A percentile compares a stretch with the other conserved stretches of the same genome.
Evolutionary conservation across 1,284 basidiomycete genomes (phyloP).

Genomic region (Ustilago curta): DNA sequence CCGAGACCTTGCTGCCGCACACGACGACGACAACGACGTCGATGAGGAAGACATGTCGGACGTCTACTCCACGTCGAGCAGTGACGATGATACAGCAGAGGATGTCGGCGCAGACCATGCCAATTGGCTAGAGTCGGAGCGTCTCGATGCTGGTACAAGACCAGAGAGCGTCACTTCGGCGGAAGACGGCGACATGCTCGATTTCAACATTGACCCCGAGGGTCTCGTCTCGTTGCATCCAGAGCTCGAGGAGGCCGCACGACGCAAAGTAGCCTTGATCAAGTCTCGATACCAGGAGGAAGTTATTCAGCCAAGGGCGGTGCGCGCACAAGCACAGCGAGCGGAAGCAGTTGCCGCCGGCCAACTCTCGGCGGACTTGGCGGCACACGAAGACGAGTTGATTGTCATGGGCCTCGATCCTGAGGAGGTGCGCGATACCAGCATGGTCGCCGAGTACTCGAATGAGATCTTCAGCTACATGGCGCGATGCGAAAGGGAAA

Average conservation of each 20-base stretch:
- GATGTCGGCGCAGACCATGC: conserved; percentile 24
- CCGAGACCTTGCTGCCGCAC: conserved; percentile 17
- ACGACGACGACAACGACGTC: conserved; percentile 20
- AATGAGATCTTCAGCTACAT: conserved; percentile 98
- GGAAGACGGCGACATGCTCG: conserved; percentile 49
- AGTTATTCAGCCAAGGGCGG: conserved; percentile 57
- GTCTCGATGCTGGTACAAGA: conserved; percentile 27
- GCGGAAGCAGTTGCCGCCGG: conserved; percentile 55
- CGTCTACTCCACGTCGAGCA: conserved; percentile 44
- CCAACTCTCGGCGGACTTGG: conserved; percentile 56
- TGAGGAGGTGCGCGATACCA: conserved; percentile 85
- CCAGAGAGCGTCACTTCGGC: conserved; percentile 57
- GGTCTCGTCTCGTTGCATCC: conserved; percentile 63
- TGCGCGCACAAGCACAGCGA: conserved; percentile 55
- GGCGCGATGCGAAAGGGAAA: conserved; percentile 77
- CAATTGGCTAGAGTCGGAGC: conserved; percentile 44
- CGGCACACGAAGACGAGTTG: conserved; percentile 66
- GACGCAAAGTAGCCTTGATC: conserved; percentile 59
- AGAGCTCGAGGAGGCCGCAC: conserved; percentile 61
- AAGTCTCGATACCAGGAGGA: conserved; percentile 56
- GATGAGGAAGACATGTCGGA: conserved; percentile 49
- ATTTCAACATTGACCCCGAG: conserved; percentile 65
- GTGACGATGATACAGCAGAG: conserved; percentile 38
- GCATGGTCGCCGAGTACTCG: conserved; percentile 98
- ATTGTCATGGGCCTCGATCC: conserved; percentile 66